These are phyloP conservation scores for Cladophialophora bantiana DNA, from an alignment of 2,329 filamentous ascomycete species.

Conservation along the genomic window DNA sequence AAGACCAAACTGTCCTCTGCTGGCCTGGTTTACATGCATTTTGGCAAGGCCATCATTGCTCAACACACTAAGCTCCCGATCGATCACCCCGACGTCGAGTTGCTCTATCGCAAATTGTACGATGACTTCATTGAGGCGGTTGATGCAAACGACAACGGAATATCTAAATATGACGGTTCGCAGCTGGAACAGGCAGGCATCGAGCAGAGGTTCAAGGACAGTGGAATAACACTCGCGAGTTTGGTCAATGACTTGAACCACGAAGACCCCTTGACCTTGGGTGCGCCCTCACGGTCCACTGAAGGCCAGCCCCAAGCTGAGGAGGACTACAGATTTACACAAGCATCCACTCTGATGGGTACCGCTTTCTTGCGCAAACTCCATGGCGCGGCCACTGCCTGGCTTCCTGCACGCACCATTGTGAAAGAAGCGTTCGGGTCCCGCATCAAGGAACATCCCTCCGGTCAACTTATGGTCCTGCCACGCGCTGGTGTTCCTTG, in stretches of 20 bases:
- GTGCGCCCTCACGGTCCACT: slow-evolving; percentile 53
- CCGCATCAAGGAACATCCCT: slow-evolving; percentile 71
- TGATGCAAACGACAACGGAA: slow-evolving; percentile 97
- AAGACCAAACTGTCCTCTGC: slow-evolving; percentile 91
- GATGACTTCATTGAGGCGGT: slow-evolving; percentile 92
- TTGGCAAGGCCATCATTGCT: slow-evolving; percentile 83
- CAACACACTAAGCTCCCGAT: slow-evolving; percentile 66
- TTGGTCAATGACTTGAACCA: slow-evolving; percentile 82
- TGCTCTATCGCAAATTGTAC: slow-evolving; percentile 90
- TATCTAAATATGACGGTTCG: slow-evolving; percentile 78
- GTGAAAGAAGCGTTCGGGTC: slow-evolving; percentile 77
- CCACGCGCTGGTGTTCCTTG: slow-evolving; percentile 80
- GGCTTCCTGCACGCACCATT: slow-evolving; percentile 84
- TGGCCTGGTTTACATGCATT: slow-evolving; percentile 94
- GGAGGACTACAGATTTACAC: slow-evolving; percentile 81
- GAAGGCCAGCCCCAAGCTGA: slow-evolving; percentile 68
- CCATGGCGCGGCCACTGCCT: slow-evolving; percentile 74
- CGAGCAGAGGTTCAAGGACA: slow-evolving; percentile 81
- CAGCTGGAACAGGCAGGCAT: slow-evolving; percentile 73
- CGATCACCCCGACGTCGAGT: slow-evolving; percentile 70
- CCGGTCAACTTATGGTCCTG: slow-evolving; percentile 83
- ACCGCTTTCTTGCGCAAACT: slow-evolving; percentile 85
- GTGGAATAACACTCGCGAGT: slow-evolving; percentile 82
- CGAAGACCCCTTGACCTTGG: slow-evolving; percentile 58
- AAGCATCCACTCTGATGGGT: slow-evolving; percentile 82